phyloP scores from a whole-genome alignment of 2,329 filamentous ascomycete species.

The Lecanicillium sp. region DNA sequence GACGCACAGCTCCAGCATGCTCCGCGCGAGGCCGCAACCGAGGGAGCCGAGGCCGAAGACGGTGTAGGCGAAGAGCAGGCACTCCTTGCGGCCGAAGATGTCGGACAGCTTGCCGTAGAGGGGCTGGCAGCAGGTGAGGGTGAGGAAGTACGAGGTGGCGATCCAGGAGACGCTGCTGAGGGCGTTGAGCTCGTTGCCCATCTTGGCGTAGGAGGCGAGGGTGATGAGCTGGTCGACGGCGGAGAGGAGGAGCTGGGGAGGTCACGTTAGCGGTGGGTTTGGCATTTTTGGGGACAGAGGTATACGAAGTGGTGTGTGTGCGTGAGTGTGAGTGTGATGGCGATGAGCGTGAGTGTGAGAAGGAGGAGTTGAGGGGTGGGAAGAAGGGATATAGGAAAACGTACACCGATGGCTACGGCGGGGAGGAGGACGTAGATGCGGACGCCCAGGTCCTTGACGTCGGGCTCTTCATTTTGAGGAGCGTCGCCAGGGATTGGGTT shows the following conservation, averaged over 20 bases:
- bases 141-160: constrained; percentile 61
- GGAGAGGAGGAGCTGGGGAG: constrained; percentile 59
- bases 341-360: neutral
- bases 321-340: too few species aligned
- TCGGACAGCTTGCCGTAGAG: constrained; percentile 66
- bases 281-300: neutral
- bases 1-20: constrained; percentile 59
- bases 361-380: neutral
- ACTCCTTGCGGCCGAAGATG: constrained; percentile 63
- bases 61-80: constrained; percentile 57
- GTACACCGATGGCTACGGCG: constrained; percentile 33
- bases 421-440: constrained; percentile 34
- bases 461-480: too few species aligned
- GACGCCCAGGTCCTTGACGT: constrained; percentile 23
- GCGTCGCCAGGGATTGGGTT: too few species aligned
- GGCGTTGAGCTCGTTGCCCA: constrained; percentile 68
- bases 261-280: neutral
- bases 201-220: constrained; percentile 70
- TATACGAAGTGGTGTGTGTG: too few species aligned
- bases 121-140: constrained; percentile 68
- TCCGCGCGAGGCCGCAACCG: constrained; percentile 55
- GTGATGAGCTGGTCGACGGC: constrained; percentile 73
- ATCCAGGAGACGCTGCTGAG: constrained; percentile 73
- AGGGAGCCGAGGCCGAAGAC: constrained; percentile 61
- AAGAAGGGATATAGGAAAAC: neutral